A percentile compares a stretch with the other conserved stretches of the same genome.
Evolutionary conservation across 495 filamentous ascomycete species (phyloP).

Genomic region (Neurospora sublineolata): DNA sequence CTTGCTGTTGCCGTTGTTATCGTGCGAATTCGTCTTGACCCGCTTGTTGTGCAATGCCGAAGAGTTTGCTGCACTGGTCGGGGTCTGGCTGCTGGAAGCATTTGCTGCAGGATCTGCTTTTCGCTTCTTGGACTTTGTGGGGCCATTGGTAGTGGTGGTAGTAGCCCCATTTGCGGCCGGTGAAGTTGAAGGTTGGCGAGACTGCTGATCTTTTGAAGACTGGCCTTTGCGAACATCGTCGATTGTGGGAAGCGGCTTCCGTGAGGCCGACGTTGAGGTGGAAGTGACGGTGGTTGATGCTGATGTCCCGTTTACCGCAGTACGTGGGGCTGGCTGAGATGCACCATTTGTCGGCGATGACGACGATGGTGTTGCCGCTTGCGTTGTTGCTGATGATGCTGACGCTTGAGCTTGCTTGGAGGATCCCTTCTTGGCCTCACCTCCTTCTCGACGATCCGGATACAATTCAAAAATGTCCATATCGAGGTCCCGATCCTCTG

Average conservation of each 20-base stretch:
- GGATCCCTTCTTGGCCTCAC: slow-evolving; percentile 36
- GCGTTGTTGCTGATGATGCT: slow-evolving; percentile 15
- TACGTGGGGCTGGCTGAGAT: background rate
- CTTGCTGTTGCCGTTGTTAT: slow-evolving; percentile 28
- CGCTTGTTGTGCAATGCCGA: slow-evolving; percentile 24
- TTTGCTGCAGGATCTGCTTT: slow-evolving; percentile 46
- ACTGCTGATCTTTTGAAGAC: slow-evolving; percentile 14
- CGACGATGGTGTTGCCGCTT: slow-evolving; percentile 1
- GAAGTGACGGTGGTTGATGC: background rate
- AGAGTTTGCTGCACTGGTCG: slow-evolving; percentile 20
- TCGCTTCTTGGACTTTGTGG: slow-evolving; percentile 55
- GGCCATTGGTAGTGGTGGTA: slow-evolving; percentile 35
- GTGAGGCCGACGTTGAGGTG: background rate
- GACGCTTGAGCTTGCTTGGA: slow-evolving; percentile 19
- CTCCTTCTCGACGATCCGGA: slow-evolving; percentile 35
- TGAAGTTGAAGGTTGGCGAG: slow-evolving; percentile 9
- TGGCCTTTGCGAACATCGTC: slow-evolving; percentile 19
- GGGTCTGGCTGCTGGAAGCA: slow-evolving; percentile 37
- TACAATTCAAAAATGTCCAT: slow-evolving; percentile 55
- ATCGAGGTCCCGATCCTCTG: slow-evolving; percentile 89
- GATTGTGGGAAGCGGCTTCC: slow-evolving; percentile 21
- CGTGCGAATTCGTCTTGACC: slow-evolving; percentile 30
- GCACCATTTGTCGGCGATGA: background rate
- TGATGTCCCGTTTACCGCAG: background rate
- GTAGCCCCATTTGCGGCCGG: slow-evolving; percentile 24